Evolutionary conservation across 768 basidiomycete genomes (phyloP).

Genomic region (Boletus rubescentipes): DNA sequence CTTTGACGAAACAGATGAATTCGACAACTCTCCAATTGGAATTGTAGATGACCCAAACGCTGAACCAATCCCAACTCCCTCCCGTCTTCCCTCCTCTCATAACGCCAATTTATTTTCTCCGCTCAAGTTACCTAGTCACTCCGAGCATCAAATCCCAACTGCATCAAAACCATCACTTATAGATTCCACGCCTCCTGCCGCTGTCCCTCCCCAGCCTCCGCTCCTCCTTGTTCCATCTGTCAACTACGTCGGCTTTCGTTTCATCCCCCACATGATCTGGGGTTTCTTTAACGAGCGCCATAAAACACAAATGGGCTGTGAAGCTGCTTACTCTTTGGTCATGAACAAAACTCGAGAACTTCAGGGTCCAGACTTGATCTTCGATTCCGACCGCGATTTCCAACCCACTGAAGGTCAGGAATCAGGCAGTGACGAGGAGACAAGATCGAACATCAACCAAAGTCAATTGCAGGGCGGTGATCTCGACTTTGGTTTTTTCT

Average conservation of each 20-base stretch:
- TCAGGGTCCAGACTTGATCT: constrained; percentile 29
- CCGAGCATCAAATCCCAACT: constrained; percentile 15
- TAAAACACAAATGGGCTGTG: constrained; percentile 76
- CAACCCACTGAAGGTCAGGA: constrained; percentile 10
- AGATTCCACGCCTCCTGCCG: constrained; percentile 48
- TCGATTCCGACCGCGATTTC: constrained; percentile 19
- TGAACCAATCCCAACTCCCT: constrained; percentile 43
- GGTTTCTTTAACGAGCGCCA: constrained; percentile 89
- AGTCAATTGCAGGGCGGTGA: constrained; percentile 43
- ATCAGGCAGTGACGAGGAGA: constrained; percentile 6
- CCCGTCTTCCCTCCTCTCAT: constrained; percentile 36
- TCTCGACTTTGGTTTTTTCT: constrained; percentile 68
- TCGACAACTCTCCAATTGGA: constrained; percentile 23
- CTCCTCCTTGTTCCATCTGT: constrained; percentile 73
- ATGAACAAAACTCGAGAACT: constrained; percentile 62
- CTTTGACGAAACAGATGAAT: constrained; percentile 67
- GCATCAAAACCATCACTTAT: constrained; percentile 25
- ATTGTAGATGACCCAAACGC: constrained; percentile 30
- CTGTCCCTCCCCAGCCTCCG: constrained; percentile 74
- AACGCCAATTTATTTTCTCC: constrained; percentile 36
- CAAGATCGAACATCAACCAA: neutral
- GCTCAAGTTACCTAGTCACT: constrained; percentile 24
- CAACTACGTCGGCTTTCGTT: constrained; percentile 76
- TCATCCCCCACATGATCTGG: constrained; percentile 88
- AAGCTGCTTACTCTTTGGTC: constrained; percentile 78